Evolutionary conservation across 1,284 basidiomycete genomes (phyloP), one percentile per base, ranked within the genome.

Genomic region (Microbotryum lychnidis-dioicae): DNA sequence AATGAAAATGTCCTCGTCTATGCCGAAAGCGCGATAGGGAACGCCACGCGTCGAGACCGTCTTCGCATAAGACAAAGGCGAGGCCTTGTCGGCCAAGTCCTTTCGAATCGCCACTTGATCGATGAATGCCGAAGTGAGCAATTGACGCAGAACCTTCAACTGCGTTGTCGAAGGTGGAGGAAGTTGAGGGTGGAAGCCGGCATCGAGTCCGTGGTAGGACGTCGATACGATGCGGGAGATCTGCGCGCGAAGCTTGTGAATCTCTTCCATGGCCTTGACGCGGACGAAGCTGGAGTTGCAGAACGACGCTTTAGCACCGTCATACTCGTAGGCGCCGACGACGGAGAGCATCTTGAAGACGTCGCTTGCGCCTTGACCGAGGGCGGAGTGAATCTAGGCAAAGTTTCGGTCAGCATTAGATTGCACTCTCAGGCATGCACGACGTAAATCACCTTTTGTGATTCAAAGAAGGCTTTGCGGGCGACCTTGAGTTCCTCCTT

Each of bases 261-360:
- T 96, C 77, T 99, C 96, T 76, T 97, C 89, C 93, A 99, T 98
- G 0, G 92, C 90, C 81, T 97, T 97, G 1, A 82, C 81, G 60
- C 92, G 80, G n/a, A 97, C 84, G 72, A 96, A 98, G 75, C 97
- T 90, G 54, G 88, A 83, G 9, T 78, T 76, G 76, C 96, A 98
- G 75, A 98, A 99, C 25, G 81, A 75, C 57, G 82, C 80, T 0
- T 84, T 84, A 23, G 87, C 87, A 3, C 88, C 87, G 27, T 87
- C 86, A 48, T 87, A 94, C 73, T 97, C 93, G 76, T 94, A 98
- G 12, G 96, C 96, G 0, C 96, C 96, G 7, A 97, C 86, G 14
- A 92, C 91, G 9, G 91, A 91, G 16, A 99, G 80, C 54, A 88
- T 77, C 68, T 87, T 86, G 77, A 97, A 90, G 50, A 91, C 77